Evolutionary conservation across 768 basidiomycete species (phyloP).

Genomic region (Mycena indigotica): DNA sequence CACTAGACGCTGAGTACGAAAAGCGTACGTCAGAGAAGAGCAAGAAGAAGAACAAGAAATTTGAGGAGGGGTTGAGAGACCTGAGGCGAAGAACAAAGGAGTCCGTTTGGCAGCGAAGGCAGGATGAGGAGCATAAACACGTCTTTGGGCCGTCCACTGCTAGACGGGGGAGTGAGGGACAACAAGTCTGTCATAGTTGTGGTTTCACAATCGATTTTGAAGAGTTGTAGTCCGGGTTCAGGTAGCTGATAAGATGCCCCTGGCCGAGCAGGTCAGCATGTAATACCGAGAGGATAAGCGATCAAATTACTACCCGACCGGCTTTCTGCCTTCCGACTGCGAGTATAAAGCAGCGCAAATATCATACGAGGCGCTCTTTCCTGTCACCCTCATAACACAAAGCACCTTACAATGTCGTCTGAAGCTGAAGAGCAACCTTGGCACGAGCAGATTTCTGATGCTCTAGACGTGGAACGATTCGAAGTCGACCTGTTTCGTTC

Average conservation of each 20-base stretch:
- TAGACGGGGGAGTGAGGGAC: conserved; percentile 53
- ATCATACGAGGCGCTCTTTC: no score
- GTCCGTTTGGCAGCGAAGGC: conserved; percentile 84
- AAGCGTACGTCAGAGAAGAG: conserved; percentile 78
- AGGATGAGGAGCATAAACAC: conserved; percentile 89
- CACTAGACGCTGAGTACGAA: conserved; percentile 85
- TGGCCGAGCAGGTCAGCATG: no score
- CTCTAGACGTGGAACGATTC: conserved; percentile 76
- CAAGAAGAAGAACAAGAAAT: conserved; percentile 91
- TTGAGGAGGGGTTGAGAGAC: conserved; percentile 86
- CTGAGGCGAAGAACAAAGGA: conserved; percentile 83
- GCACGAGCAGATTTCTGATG: conserved; percentile 65
- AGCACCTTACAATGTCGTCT: background rate
- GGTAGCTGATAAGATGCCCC: no score
- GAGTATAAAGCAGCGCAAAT: no score
- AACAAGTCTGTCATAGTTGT: conserved; percentile 85
- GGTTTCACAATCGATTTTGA: conserved; percentile 92
- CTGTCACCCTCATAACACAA: no score
- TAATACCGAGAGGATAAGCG: no score
- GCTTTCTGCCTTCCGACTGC: no score
- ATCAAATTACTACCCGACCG: no score
- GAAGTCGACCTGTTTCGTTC: conserved; percentile 80
- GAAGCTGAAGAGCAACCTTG: background rate
- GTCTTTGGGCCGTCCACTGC: conserved; percentile 65
- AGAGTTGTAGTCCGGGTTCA: no score